Percentiles rank a stretch among this genome's conserved stretches.
These are phyloP conservation scores for Barnettozyma siamensis DNA, from an alignment of 805 yeast genomes.

Conservation along the genomic window DNA sequence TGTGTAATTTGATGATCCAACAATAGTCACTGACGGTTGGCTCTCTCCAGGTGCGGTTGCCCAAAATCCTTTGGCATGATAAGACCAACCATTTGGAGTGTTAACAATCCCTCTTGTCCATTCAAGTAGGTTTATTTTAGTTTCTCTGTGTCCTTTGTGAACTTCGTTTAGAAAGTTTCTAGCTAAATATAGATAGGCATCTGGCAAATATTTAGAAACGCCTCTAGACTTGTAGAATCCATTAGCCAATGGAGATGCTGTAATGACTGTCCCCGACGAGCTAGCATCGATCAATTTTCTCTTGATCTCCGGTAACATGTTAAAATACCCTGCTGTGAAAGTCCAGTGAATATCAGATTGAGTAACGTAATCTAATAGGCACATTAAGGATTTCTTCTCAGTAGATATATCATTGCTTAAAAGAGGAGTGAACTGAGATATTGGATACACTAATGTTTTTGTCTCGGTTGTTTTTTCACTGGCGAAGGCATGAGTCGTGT, in stretches of 20 bases:
- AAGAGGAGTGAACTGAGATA: conserved; percentile 86
- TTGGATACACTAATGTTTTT: conserved; percentile 76
- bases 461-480: conserved; percentile 14
- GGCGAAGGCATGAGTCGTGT: conserved; percentile 8
- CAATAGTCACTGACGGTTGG: conserved; percentile 66
- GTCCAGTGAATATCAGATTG: conserved; percentile 62
- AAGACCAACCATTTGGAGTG: conserved; percentile 86
- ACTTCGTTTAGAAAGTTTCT: conserved; percentile 57
- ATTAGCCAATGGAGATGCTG: conserved; percentile 92
- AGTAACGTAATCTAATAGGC: conserved; percentile 52
- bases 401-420: conserved; percentile 67
- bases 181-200: conserved; percentile 77
- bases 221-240: conserved; percentile 87
- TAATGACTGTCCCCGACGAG: conserved; percentile 66
- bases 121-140: conserved; percentile 56
- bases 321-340: conserved; percentile 95
- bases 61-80: conserved; percentile 98
- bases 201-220: conserved; percentile 74
- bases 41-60: conserved; percentile 49
- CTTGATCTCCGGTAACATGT: conserved; percentile 74
- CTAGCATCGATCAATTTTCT: conserved; percentile 48
- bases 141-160: conserved; percentile 32
- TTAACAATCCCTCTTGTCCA: conserved; percentile 88
- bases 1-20: conserved; percentile 94
- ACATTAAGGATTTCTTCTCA: conserved; percentile 66